phyloP scores from a whole-genome alignment of 495 filamentous ascomycete species.

The Talaromyces borbonicus region DNA sequence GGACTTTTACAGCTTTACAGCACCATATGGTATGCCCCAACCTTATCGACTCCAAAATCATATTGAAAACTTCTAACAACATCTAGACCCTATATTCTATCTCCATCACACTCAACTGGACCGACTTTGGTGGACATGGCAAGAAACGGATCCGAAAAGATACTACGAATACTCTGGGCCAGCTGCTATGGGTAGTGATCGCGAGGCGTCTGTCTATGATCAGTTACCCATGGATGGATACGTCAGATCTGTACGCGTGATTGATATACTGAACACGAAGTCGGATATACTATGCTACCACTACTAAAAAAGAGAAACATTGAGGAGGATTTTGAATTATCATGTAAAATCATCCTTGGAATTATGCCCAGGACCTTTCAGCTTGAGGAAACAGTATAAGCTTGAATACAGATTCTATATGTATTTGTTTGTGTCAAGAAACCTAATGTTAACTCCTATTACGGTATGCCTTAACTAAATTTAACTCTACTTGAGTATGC shows the following conservation, averaged over 20 bases:
- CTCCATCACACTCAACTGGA: constrained; percentile 49
- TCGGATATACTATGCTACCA: constrained; percentile 25
- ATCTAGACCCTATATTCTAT: constrained; percentile 44
- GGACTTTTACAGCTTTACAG: constrained; percentile 10
- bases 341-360: background rate
- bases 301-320: constrained; percentile 11
- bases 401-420: background rate
- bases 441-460: background rate
- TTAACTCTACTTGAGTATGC: background rate
- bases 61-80: background rate
- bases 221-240: background rate
- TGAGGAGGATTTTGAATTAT: background rate
- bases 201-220: constrained; percentile 12
- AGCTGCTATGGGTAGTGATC: constrained; percentile 8
- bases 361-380: background rate
- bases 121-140: constrained; percentile 50
- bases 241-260: constrained; percentile 1
- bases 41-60: background rate
- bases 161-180: constrained; percentile 14
- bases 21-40: constrained; percentile 7
- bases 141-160: constrained; percentile 25
- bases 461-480: background rate
- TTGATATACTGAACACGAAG: constrained; percentile 28
- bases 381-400: background rate
- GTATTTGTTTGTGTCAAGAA: background rate